A percentile compares a stretch with the other conserved stretches of the same genome.
These are phyloP conservation scores for Thozetella sp. DNA, from an alignment of 495 filamentous ascomycete genomes.

Conservation along the genomic window DNA sequence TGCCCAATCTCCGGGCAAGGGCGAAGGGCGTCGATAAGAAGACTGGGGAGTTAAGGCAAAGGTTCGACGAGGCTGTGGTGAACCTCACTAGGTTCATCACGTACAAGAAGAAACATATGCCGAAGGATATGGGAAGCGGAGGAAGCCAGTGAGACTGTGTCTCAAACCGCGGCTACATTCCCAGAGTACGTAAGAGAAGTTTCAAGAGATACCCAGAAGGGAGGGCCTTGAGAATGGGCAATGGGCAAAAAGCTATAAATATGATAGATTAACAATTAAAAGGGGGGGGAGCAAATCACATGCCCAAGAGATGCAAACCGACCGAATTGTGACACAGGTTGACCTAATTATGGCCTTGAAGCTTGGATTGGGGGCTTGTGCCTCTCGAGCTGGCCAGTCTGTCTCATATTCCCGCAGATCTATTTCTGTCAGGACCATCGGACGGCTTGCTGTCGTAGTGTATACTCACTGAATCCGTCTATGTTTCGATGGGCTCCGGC, in stretches of 20 bases:
- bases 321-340: background rate
- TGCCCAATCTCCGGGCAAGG: slow-evolving; percentile 50
- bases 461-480: background rate
- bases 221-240: too few species aligned
- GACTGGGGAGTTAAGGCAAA: slow-evolving; percentile 48
- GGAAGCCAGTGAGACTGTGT: too few species aligned
- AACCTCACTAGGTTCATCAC: slow-evolving; percentile 60
- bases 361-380: background rate
- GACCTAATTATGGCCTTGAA: background rate
- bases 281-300: background rate
- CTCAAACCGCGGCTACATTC: background rate
- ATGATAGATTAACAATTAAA: background rate
- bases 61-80: slow-evolving; percentile 56
- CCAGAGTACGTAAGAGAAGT: background rate
- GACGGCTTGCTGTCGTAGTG: background rate
- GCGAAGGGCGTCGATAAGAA: slow-evolving; percentile 59
- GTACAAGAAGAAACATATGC: slow-evolving; percentile 58
- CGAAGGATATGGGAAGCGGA: slow-evolving; percentile 4
- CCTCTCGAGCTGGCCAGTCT: background rate
- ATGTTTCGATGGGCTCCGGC: background rate
- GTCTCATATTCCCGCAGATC: background rate
- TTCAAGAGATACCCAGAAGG: background rate
- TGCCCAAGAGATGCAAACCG: background rate
- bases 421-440: background rate
- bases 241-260: background rate